phyloP scores from a whole-genome alignment of 129 eudicot genomes.

The Erigeron canadensis region DNA sequence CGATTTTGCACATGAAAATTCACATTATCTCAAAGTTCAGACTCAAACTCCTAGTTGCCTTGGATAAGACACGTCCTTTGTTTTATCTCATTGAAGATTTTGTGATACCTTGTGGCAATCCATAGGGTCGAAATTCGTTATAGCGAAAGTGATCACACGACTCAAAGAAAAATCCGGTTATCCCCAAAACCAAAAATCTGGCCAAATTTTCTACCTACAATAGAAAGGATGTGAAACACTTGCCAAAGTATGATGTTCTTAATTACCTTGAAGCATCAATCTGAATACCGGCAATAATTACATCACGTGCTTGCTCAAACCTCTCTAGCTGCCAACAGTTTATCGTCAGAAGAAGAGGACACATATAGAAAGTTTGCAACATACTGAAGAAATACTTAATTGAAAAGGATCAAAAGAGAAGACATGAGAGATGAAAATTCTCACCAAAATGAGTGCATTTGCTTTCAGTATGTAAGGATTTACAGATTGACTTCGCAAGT shows the following conservation, averaged over 20 bases:
- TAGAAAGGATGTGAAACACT: background rate
- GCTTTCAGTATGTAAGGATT: constrained; percentile 70
- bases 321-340: constrained; percentile 77
- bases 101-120: too few species aligned
- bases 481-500: constrained; percentile 41
- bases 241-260: background rate
- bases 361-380: background rate
- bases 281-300: constrained; percentile 73
- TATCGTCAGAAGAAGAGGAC: constrained; percentile 25
- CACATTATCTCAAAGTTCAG: too few species aligned
- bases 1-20: too few species aligned
- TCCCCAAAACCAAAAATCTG: background rate
- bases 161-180: too few species aligned
- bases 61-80: too few species aligned
- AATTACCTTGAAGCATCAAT: constrained; percentile 81
- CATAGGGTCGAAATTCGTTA: too few species aligned
- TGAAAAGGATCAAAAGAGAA: background rate
- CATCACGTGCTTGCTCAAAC: constrained; percentile 78
- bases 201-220: background rate
- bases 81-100: too few species aligned
- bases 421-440: constrained; percentile 9
- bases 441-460: constrained; percentile 81
- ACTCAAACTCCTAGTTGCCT: too few species aligned
- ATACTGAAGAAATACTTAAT: background rate
- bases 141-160: too few species aligned